These are phyloP conservation scores for Anthracocystis walkeri DNA, from an alignment of 1,284 basidiomycete genomes.

Conservation along the genomic window DNA sequence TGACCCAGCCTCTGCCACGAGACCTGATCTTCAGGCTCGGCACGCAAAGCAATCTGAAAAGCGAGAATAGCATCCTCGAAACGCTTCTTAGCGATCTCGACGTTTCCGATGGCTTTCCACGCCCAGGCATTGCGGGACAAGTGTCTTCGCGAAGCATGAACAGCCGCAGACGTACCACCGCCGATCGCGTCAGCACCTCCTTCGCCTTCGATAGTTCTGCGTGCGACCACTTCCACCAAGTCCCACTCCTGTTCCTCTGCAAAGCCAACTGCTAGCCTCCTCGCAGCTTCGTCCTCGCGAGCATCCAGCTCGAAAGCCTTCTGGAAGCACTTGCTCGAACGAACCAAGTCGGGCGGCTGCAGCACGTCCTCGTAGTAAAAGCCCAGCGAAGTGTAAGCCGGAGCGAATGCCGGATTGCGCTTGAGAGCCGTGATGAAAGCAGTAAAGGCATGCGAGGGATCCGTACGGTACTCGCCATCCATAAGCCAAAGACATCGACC, in stretches of 20 bases:
- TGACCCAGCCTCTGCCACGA: constrained; percentile 93
- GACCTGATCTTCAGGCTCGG: constrained; percentile 80
- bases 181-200: constrained; percentile 58
- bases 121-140: constrained; percentile 88
- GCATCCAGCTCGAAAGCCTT: constrained; percentile 98
- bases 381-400: constrained; percentile 93
- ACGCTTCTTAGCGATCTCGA: constrained; percentile 82
- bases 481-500: constrained; percentile 83
- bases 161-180: constrained; percentile 19
- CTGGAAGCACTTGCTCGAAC: constrained; percentile 96
- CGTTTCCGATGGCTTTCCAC: constrained; percentile 95
- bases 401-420: constrained; percentile 81
- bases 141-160: constrained; percentile 43
- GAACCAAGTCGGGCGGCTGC: constrained; percentile 81
- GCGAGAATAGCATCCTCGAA: constrained; percentile 84
- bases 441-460: constrained; percentile 69
- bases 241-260: constrained; percentile 96
- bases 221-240: constrained; percentile 90
- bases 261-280: constrained; percentile 85
- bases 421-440: constrained; percentile 87
- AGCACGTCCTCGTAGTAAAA: constrained; percentile 83
- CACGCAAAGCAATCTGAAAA: constrained; percentile 88
- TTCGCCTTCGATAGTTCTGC: constrained; percentile 85
- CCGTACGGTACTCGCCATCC: constrained; percentile 73
- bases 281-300: constrained; percentile 85